These are phyloP conservation scores for Sapria himalayana DNA, from an alignment of 345 rosid species.

Conservation along the genomic window DNA sequence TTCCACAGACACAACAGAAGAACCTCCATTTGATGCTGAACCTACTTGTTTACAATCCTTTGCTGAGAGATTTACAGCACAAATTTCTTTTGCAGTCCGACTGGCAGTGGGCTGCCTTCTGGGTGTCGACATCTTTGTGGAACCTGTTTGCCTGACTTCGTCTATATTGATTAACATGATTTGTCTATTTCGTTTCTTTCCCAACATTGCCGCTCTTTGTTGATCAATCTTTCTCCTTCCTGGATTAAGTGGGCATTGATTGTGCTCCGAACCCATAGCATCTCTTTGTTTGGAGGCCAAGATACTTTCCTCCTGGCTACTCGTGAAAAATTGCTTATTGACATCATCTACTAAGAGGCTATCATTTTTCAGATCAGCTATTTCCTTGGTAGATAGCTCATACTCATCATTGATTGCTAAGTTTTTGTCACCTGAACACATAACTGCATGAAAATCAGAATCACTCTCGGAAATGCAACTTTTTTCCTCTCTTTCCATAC, in stretches of 20 bases:
- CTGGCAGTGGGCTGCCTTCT: conserved; percentile 45
- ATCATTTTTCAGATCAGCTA: conserved; percentile 21
- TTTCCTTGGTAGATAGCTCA: conserved; percentile 13
- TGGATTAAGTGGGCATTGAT: conserved; percentile 38
- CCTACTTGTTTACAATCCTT: conserved; percentile 56
- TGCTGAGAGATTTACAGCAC: conserved; percentile 19
- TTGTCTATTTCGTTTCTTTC: conserved; percentile 89
- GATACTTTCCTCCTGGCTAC: conserved; percentile 27
- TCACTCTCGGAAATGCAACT: conserved; percentile 60
- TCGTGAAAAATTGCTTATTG: conserved; percentile 16
- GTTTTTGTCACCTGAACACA: conserved; percentile 13
- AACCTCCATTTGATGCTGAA: conserved; percentile 22
- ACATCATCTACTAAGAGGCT: conserved; percentile 23
- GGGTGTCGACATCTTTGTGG: conserved; percentile 54
- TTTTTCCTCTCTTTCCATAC: conserved; percentile 83
- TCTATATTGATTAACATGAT: conserved; percentile 76
- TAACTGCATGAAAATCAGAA: conserved; percentile 13
- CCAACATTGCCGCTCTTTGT: conserved; percentile 90
- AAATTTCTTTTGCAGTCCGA: conserved; percentile 67
- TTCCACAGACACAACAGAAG: conserved; percentile 25
- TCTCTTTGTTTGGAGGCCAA: conserved; percentile 43
- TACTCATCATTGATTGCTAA: conserved; percentile 11
- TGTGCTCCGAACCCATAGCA: conserved; percentile 66
- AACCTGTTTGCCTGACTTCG: conserved; percentile 83
- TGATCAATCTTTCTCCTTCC: conserved; percentile 81